Evolutionary conservation across 1,284 basidiomycete species (phyloP), one percentile per base, ranked within the genome.

Genomic region (Ustilago esculenta): DNA sequence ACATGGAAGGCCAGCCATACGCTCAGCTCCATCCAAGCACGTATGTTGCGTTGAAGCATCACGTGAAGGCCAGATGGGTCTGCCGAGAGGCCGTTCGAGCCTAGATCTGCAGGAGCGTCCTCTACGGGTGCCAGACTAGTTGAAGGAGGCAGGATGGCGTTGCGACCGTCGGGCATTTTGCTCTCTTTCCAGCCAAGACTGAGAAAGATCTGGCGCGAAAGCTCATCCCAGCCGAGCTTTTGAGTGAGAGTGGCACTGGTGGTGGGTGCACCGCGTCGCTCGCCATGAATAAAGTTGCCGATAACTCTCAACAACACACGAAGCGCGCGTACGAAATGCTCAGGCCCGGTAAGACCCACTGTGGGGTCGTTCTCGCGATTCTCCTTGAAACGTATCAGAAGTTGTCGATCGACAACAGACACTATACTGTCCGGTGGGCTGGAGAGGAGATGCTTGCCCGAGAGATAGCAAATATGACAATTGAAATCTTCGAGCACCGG

Each of bases 11-110:
- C 35, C 14, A 64, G 47, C 72, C 72, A 73, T 3, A 56, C 51
- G 25, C 42, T 53, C 20, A 73, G 50, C 43, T 73, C 72, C 23
- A 73, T 55, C 72, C 72, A 73, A n/a, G 72, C 68, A 8, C 72
- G 68, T 2, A 52, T 46, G 37, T 66, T 55, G 6, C 68, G 43
- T 25, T 33, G 49, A 12, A 69, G 51, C 3, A 43, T 23, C 9
- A 45, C 18, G 8, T 40, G 24, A 6, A 29, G 18, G 17, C 18
- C 33, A 2, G 42, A 27, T 4, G 45, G 8, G 2, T 30, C 27
- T 41, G 36, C 23, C 11, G 46, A 36, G 9, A 29, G 12, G 1
- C 18, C 15, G 20, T 14, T 20, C 12, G 35, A 20, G 18, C 18
- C 18, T 37, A 20, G 17, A 7, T 5, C n/a, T 18, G 35, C 6